Conservation (phyloP, 2,329 filamentous ascomycete genomes). For the Byssochlamys sp. region DNA sequence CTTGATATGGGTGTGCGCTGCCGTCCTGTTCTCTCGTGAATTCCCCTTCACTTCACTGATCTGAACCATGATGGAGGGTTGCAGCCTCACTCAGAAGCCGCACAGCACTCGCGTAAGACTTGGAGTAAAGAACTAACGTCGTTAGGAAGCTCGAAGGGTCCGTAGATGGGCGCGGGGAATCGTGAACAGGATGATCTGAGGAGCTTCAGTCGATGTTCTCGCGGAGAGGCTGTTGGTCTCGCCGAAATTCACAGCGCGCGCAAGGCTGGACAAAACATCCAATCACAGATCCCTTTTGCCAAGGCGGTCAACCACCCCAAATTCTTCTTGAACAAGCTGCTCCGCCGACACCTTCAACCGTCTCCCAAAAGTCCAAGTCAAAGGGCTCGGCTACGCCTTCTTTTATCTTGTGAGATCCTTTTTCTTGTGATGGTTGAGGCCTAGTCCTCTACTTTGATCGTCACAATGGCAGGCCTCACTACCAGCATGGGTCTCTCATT, state of each 20-base stretch:
- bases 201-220: not conserved
- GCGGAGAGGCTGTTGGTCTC: constrained; percentile 7
- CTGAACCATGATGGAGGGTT: constrained; percentile 57
- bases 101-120: constrained; percentile 2
- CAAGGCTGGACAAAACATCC: constrained; percentile 18
- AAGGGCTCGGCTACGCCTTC: not conserved
- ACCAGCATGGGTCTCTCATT: constrained; percentile 18
- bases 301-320: constrained; percentile 27
- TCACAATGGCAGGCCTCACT: constrained; percentile 23
- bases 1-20: constrained; percentile 95
- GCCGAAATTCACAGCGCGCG: constrained; percentile 24
- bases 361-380: not conserved
- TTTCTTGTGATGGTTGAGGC: constrained; percentile 10
- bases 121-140: constrained; percentile 1
- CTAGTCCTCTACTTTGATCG: constrained; percentile 4
- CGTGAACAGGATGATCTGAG: not conserved
- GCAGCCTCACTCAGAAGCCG: constrained; percentile 18
- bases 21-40: constrained; percentile 88
- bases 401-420: constrained; percentile 3
- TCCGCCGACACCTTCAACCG: constrained; percentile 3
- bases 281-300: constrained; percentile 15
- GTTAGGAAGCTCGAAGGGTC: not conserved
- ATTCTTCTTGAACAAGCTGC: constrained; percentile 8
- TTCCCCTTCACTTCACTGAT: constrained; percentile 93
- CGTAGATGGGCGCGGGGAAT: not conserved